Percentiles rank a stretch among this genome's conserved stretches.
Conservation (phyloP, 2,329 filamentous ascomycete species). For the Xylariaceae sp. region DNA sequence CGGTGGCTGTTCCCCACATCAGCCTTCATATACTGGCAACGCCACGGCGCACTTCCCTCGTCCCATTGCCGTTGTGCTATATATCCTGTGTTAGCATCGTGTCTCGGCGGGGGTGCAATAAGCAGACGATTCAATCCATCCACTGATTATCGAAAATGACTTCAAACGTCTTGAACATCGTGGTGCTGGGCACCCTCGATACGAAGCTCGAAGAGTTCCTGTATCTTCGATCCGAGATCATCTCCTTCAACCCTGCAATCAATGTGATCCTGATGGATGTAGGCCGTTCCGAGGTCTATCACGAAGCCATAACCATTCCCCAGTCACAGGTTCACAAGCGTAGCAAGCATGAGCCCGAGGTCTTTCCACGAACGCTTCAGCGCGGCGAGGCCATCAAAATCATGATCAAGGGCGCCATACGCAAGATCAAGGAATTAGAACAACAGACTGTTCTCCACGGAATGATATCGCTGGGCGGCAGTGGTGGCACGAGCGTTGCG, state of each 20-base stretch:
- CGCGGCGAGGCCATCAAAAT: conserved; percentile 49
- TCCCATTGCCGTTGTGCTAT: too few species aligned
- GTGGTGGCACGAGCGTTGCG: conserved; percentile 56
- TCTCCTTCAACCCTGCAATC: conserved; percentile 35
- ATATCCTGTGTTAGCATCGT: too few species aligned
- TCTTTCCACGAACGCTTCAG: conserved; percentile 40
- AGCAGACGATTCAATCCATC: too few species aligned
- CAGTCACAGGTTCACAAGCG: conserved; percentile 32
- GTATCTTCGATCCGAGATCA: conserved; percentile 40
- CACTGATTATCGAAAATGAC: conserved; percentile 12
- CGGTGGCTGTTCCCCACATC: too few species aligned
- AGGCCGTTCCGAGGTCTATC: conserved; percentile 40
- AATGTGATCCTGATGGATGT: conserved; percentile 50
- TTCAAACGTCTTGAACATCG: conserved; percentile 21
- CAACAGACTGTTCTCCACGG: conserved; percentile 43
- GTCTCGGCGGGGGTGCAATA: too few species aligned
- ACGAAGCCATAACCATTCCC: conserved; percentile 39
- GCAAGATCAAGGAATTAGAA: conserved; percentile 38
- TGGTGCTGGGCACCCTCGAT: conserved; percentile 57
- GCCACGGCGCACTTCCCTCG: too few species aligned
- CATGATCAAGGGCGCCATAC: conserved; percentile 46
- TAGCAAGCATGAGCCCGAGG: conserved; percentile 32
- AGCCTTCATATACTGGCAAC: too few species aligned
- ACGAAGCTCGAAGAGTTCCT: conserved; percentile 57
- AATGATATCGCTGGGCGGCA: conserved; percentile 57